Base-by-base conservation (phyloP, 2,329 filamentous ascomycete genomes). In the Nemania bipapillata region DNA sequence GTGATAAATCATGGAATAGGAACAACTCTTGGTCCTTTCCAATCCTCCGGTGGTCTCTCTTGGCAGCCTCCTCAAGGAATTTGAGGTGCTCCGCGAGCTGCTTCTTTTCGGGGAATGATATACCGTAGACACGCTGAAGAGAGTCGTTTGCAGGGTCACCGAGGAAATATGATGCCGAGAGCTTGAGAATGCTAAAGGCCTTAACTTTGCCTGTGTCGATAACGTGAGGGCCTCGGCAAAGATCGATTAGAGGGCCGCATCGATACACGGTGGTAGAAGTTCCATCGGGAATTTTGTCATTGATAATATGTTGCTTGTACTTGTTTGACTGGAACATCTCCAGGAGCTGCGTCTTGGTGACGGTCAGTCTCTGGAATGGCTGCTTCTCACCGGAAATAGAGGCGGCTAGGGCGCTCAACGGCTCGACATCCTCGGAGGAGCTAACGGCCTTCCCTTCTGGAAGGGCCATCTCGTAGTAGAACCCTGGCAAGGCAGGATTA, bases 291-390 rank as follows among this genome's bases (percentile, higher is more conserved):
- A 98, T 92, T 81, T 96, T 94, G 84, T 94, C 92, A 75, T 93
- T 91, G 83, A 99, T 98, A 81, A 98, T 97, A 81, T 97, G 92
- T 80, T 97, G 90, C 87, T 99, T 98, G 86, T 97, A 98, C 88
- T 99, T 98, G 86, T 66, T 90, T 89, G 47, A 97, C 92, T 77
- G 85, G 89, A 77, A 82, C 84, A 63, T 90, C 89, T 45, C 91
- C 90, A 54, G 42, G 6, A 69, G 59, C 24, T 66, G 63, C 32
- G 60, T 52, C 63, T 71, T 69, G 17, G 66, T 66, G 40, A 69
- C 50, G 6, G 64, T 63, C 15, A 71, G 26, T 40, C 69, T 64
- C 59, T 72, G 65, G 62, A 72, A 72, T 5, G 70, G 58, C 62
- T 70, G 68, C 45, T 70, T 72, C 53, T 70, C 70, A 53, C 58